Base-by-base conservation (phyloP, 2,329 filamentous ascomycete genomes). In the Botryosphaeria agaves region DNA sequence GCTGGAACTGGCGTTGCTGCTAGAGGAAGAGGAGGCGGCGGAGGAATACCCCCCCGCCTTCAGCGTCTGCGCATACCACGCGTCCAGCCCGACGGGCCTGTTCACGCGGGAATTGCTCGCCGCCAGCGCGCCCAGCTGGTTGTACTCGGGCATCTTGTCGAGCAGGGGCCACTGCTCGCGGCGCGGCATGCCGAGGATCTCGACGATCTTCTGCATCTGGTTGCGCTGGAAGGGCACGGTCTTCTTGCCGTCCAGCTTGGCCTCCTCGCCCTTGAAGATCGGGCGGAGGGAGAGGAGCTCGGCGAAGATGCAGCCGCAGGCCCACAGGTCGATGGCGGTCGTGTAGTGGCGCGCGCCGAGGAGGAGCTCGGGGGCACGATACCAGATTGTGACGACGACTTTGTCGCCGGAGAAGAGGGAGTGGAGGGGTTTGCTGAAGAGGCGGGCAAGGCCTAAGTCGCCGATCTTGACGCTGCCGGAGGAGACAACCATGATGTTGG, bases 311-410 rank as follows among this genome's bases (percentile, higher is more conserved):
- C 89, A 98, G 1, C 89, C 89, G 1, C 98, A 75, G 3, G 89
- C 89, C 89, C 89, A 98, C 53, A 95, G 74, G 52, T 98, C 89
- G 39, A 98, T 83, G 14, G 89, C 87, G 0, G 89, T 85, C 0
- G 89, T 95, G 57, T 98, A 98, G 53, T 98, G 89, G n/a, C 81
- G 71, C 29, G 77, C 83, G 2, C 89, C 89, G 3, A 98, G 71
- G 1, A 98, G 70, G 3, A 98, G 66, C 53, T 98, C 89, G 0
- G 89, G 89, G 0, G 89, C 89, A 14, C 89, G 81, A 47, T 98
- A 98, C 89, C 89, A 98, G 38, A 98, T 98, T 0, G 89, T 98
- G 9, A 98, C 89, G 31, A 98, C 89, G 2, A 98, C 89, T 51
- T 98, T 98, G 44, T 98, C 89, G 31, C 89, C 89, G 12, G 73